Evolutionary conservation across 345 rosid species (phyloP), one percentile per base, ranked within the genome.

Genomic region (Rhizophora mangle): DNA sequence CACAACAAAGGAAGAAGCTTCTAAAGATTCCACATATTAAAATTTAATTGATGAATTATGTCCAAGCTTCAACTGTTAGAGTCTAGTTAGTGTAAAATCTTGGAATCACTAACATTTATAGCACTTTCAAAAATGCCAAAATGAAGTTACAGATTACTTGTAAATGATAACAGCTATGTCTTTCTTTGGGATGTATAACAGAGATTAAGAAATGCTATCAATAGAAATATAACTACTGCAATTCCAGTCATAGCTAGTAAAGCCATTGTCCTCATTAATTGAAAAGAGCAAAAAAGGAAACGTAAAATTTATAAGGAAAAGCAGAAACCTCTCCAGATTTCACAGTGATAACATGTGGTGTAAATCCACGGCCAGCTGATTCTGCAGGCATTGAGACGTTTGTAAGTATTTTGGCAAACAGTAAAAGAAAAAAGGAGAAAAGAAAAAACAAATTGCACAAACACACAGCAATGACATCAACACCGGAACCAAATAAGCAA

Each of bases 321-420:
- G 24, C 55, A 68, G 58, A 72, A 79, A 88, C 93, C 93, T 88
- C 93, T 81, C 93, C 93, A 21, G 85, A 80, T 73, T 85, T 85
- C 56, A 88, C 93, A 58, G 78, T 81, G 74, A 88, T 85, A 65
- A 88, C 74, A 68, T 88, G 87, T 13, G 93, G 93, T 0, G 80
- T 80, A 70, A 88, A 85, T 46, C 88, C 88, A 73, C 77, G 29
- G 61, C 88, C 85, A 10, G 75, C 67, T 27, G 82, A 67, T 59
- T 90, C 92, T 88, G 90, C 74, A 79, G 72, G 39, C 27, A 72
- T 31, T 67, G 62, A 74, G 61, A 27, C 60, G 36, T 60, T 9
- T 60, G 64, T 34, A 62, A 65, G 65, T 59, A 52, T 7, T 37
- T 16, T 46, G 27, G 55, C 60, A 32, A 6, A 32, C 15, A 22